phyloP scores from a whole-genome alignment of 805 yeast genomes.

The Kazachstania bromeliacearum region DNA sequence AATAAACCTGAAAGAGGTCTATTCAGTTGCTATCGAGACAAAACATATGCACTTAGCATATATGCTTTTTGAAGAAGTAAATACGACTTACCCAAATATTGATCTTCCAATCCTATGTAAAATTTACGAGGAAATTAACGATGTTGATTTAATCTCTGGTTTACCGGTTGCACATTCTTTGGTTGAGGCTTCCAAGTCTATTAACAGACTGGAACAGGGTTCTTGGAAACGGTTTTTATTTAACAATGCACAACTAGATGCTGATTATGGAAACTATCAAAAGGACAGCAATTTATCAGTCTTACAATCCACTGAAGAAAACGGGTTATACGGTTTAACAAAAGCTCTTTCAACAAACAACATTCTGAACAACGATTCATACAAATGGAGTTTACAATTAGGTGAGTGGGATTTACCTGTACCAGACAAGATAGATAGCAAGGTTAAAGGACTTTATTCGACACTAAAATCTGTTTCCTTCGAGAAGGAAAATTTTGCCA shows the following conservation, averaged over 20 bases:
- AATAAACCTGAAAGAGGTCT: slow-evolving; percentile 12
- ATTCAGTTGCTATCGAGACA: slow-evolving; percentile 7
- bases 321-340: slow-evolving; percentile 54
- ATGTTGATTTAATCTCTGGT: slow-evolving; percentile 56
- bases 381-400: slow-evolving; percentile 68
- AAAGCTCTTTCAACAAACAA: slow-evolving; percentile 31
- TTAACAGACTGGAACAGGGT: slow-evolving; percentile 28
- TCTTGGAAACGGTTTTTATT: slow-evolving; percentile 40
- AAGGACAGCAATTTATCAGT: slow-evolving; percentile 5
- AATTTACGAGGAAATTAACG: slow-evolving; percentile 48
- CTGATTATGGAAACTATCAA: slow-evolving; percentile 18
- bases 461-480: slow-evolving; percentile 35
- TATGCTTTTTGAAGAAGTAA: slow-evolving; percentile 30
- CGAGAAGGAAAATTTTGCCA: neutral
- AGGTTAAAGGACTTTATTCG: slow-evolving; percentile 42
- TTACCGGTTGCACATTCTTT: slow-evolving; percentile 51
- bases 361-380: slow-evolving; percentile 24
- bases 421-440: slow-evolving; percentile 30
- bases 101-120: slow-evolving; percentile 13
- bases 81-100: slow-evolving; percentile 3
- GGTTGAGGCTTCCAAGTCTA: slow-evolving; percentile 38
- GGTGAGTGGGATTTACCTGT: slow-evolving; percentile 67
- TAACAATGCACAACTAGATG: slow-evolving; percentile 49
- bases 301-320: slow-evolving; percentile 35
- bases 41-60: slow-evolving; percentile 27